Percentiles rank a stretch among this genome's conserved stretches.
phyloP scores from a whole-genome alignment of 768 basidiomycete species.

The Lactarius sp. region DNA sequence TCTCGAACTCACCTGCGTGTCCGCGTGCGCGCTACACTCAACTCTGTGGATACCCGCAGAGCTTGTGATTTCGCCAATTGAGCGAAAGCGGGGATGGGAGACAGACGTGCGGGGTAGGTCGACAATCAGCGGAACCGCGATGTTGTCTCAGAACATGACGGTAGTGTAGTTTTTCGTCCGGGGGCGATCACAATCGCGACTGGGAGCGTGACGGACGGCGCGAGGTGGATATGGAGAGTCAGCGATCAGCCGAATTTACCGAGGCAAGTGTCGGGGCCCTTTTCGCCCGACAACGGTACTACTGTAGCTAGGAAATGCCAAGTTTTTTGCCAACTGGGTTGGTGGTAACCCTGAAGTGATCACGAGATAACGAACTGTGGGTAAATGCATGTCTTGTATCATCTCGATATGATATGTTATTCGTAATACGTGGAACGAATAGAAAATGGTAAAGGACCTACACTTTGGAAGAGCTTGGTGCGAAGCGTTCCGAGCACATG shows the following conservation, averaged over 20 bases:
- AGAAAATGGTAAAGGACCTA: constrained; percentile 22
- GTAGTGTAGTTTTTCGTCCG: constrained; percentile 44
- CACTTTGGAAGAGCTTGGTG: constrained; percentile 56
- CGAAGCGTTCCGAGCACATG: constrained; percentile 55
- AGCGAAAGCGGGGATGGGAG: too few species aligned
- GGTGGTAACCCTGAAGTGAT: too few species aligned
- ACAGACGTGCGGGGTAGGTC: not conserved
- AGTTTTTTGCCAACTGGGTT: too few species aligned
- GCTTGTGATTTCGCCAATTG: too few species aligned
- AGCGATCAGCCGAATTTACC: constrained; percentile 29
- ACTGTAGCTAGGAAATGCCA: not conserved
- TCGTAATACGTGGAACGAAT: not conserved
- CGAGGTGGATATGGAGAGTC: constrained; percentile 22
- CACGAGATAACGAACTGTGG: too few species aligned
- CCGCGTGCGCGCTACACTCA: too few species aligned
- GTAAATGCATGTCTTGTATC: too few species aligned
- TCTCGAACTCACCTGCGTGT: too few species aligned
- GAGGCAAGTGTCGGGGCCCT: constrained; percentile 27
- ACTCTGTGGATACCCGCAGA: not conserved
- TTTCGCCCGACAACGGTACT: not conserved
- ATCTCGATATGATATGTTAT: too few species aligned
- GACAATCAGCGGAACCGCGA: not conserved
- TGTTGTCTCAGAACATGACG: constrained; percentile 12
- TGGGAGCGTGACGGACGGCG: constrained; percentile 9
- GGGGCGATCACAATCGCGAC: not conserved